A percentile compares a stretch with the other conserved stretches of the same genome.
phyloP scores from a whole-genome alignment of 805 yeast species.

The Ogataea degrootiae region DNA sequence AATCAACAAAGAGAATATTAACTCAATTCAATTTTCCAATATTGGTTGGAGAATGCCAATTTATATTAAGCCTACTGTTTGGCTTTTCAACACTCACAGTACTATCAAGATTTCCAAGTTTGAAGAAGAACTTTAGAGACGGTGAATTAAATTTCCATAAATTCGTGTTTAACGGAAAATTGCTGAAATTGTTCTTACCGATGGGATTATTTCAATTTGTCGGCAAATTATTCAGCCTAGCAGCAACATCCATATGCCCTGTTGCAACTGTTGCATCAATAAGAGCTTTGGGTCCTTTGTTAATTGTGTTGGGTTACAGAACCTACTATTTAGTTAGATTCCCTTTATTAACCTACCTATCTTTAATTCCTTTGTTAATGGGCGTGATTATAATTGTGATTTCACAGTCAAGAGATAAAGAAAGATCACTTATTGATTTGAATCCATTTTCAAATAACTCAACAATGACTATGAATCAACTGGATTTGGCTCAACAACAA shows the following conservation, averaged over 20 bases:
- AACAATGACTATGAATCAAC: neutral
- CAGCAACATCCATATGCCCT: constrained; percentile 62
- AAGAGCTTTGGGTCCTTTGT: constrained; percentile 61
- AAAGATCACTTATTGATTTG: neutral
- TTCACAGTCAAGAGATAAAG: constrained; percentile 23
- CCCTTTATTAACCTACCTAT: constrained; percentile 46
- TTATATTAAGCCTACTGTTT: constrained; percentile 41
- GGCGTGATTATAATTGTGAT: constrained; percentile 51
- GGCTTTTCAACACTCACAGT: constrained; percentile 15
- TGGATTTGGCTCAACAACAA: neutral
- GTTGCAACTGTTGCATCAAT: constrained; percentile 68
- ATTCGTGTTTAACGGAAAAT: constrained; percentile 28
- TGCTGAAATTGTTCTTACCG: constrained; percentile 51
- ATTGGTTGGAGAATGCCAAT: constrained; percentile 62
- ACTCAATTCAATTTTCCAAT: constrained; percentile 55
- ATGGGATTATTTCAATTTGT: constrained; percentile 61
- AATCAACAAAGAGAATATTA: constrained; percentile 53
- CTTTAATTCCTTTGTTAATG: constrained; percentile 45
- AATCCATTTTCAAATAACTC: constrained; percentile 5
- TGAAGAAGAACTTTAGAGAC: constrained; percentile 38
- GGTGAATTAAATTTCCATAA: constrained; percentile 47
- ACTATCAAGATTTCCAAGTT: constrained; percentile 5
- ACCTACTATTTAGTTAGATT: constrained; percentile 45
- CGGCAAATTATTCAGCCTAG: constrained; percentile 58
- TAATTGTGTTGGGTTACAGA: constrained; percentile 55